Conservation (phyloP, 345 rosid species). For the Cardiospermum halicacabum region DNA sequence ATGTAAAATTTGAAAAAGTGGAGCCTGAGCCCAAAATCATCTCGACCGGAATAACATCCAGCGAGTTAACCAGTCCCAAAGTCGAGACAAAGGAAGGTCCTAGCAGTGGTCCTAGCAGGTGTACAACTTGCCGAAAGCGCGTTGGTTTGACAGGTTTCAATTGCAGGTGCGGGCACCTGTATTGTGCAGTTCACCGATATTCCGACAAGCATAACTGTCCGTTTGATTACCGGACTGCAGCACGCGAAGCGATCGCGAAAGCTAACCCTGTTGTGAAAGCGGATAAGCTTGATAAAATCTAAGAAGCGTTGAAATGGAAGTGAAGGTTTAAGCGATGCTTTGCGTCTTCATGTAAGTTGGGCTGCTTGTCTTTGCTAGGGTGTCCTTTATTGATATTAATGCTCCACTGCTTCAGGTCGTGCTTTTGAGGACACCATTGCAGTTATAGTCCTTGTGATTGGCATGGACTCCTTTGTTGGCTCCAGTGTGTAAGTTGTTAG, state of each 20-base stretch:
- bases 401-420: slow-evolving; percentile 13
- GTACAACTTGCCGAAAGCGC: slow-evolving; percentile 47
- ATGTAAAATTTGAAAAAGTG: slow-evolving; percentile 20
- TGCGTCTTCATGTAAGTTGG: slow-evolving; percentile 18
- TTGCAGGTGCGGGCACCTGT: slow-evolving; percentile 60
- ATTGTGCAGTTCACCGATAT: slow-evolving; percentile 66
- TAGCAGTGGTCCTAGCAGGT: slow-evolving; percentile 47
- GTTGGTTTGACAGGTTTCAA: slow-evolving; percentile 64
- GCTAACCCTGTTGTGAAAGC: slow-evolving; percentile 60
- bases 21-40: slow-evolving; percentile 21
- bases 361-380: slow-evolving; percentile 28
- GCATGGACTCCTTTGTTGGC: slow-evolving; percentile 25
- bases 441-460: slow-evolving; percentile 26
- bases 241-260: slow-evolving; percentile 50
- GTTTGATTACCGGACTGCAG: slow-evolving; percentile 56
- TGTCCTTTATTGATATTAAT: slow-evolving; percentile 17
- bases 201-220: slow-evolving; percentile 67
- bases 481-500: slow-evolving; percentile 27
- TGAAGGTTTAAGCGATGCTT: slow-evolving; percentile 16
- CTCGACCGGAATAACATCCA: slow-evolving; percentile 18
- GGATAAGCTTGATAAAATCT: slow-evolving; percentile 65
- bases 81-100: slow-evolving; percentile 38
- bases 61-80: slow-evolving; percentile 11
- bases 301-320: slow-evolving; percentile 12
- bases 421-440: slow-evolving; percentile 27